These are phyloP conservation scores for Colletotrichum simmondsii DNA, from an alignment of 2,329 filamentous ascomycete genomes.

Conservation along the genomic window DNA sequence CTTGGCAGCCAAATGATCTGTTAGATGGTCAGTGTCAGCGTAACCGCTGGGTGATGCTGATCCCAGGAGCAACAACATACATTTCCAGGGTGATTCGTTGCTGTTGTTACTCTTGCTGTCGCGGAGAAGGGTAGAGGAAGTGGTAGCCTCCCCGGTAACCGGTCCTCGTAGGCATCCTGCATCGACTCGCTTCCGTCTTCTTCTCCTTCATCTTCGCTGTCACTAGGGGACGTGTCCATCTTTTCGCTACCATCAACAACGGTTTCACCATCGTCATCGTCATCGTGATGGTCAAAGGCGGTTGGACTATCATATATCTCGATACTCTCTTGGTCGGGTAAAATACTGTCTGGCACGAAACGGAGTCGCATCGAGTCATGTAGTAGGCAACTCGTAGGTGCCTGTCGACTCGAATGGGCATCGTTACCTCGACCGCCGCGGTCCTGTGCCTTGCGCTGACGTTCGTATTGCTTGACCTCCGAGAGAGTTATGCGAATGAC, in stretches of 20 bases:
- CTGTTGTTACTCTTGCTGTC: background rate
- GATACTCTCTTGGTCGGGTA: background rate
- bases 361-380: background rate
- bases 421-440: background rate
- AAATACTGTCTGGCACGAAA: background rate
- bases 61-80: background rate
- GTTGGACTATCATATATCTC: background rate
- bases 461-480: conserved; percentile 41
- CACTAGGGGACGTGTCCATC: background rate
- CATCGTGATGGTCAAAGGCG: too few relatives aligned
- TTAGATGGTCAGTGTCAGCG: background rate
- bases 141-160: conserved; percentile 39
- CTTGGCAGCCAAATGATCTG: background rate
- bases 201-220: background rate
- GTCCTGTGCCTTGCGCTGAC: background rate
- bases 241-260: background rate
- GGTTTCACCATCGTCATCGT: background rate
- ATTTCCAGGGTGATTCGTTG: background rate
- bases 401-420: too few relatives aligned
- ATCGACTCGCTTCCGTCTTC: background rate
- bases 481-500: conserved; percentile 50
- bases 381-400: background rate
- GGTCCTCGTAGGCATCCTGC: background rate
- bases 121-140: conserved; percentile 39
- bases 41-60: background rate